Evolutionary conservation across 129 eudicot genomes (phyloP).

Genomic region (Chrysanthemum lavandulifolium): DNA sequence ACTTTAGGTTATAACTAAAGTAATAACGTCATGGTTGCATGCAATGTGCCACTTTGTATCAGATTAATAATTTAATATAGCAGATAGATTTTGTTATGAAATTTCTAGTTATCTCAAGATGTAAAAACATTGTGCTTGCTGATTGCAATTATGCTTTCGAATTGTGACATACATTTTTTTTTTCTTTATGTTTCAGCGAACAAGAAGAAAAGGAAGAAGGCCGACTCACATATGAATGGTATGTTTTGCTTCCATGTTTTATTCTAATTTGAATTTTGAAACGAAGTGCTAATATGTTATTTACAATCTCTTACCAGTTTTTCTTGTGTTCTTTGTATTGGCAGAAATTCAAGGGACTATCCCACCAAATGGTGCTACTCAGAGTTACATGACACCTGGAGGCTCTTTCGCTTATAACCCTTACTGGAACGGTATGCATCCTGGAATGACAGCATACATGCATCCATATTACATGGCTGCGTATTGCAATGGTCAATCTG

Average conservation of each 20-base stretch:
- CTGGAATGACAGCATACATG: constrained; percentile 56
- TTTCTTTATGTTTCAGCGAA: not conserved
- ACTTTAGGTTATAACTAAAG: too few relatives aligned
- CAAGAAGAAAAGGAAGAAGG: not conserved
- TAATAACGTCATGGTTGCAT: too few relatives aligned
- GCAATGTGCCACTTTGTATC: too few relatives aligned
- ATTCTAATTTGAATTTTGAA: too few relatives aligned
- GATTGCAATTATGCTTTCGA: too few relatives aligned
- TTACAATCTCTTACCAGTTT: not conserved
- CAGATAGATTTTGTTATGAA: too few relatives aligned
- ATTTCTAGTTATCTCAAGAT: too few relatives aligned
- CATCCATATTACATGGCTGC: constrained; percentile 56
- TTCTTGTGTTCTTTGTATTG: constrained; percentile 25
- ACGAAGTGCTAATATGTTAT: not conserved
- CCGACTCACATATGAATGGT: not conserved
- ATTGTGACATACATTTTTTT: not conserved
- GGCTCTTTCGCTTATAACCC: constrained; percentile 74
- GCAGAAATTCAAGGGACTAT: constrained; percentile 83
- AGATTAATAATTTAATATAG: too few relatives aligned
- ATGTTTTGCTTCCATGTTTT: not conserved
- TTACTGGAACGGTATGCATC: constrained; percentile 67
- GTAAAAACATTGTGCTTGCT: too few relatives aligned
- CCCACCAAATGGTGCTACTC: constrained; percentile 57
- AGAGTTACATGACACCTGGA: constrained; percentile 68
- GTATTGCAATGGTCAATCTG: constrained; percentile 61